These are phyloP conservation scores for Wallacemonas sp. DNA, from an alignment of 208 protist species.

Conservation along the genomic window DNA sequence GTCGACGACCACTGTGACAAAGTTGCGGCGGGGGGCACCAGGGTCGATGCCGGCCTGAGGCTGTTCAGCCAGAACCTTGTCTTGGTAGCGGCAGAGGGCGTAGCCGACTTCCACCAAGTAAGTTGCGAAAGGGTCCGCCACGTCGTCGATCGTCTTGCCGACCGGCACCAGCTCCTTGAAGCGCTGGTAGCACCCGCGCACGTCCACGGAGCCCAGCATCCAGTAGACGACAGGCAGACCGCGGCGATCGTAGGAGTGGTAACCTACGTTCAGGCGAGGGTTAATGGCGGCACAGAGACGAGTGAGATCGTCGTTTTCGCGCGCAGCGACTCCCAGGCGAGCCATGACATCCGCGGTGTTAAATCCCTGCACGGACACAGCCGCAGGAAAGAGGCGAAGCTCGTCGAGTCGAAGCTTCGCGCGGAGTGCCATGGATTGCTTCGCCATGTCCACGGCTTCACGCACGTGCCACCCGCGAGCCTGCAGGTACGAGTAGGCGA, in stretches of 20 bases:
- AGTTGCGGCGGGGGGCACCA: slow-evolving; percentile 13
- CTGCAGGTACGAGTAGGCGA: slow-evolving; percentile 21
- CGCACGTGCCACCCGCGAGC: slow-evolving; percentile 18
- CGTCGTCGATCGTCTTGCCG: slow-evolving; percentile 28
- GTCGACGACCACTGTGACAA: slow-evolving; percentile 31
- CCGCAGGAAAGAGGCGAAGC: slow-evolving; percentile 12
- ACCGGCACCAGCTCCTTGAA: slow-evolving; percentile 35
- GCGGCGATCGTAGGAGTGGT: slow-evolving; percentile 59
- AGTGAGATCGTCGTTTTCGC: slow-evolving; percentile 8
- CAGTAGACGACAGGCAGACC: slow-evolving; percentile 48
- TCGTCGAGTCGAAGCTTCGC: slow-evolving; percentile 8
- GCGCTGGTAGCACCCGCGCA: slow-evolving; percentile 25
- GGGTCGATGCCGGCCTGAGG: slow-evolving; percentile 12
- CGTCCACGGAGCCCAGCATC: slow-evolving; percentile 36
- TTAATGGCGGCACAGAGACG: slow-evolving; percentile 4
- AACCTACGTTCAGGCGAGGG: slow-evolving; percentile 13
- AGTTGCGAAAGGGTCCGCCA: slow-evolving; percentile 23
- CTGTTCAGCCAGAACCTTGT: slow-evolving; percentile 21
- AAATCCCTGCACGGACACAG: slow-evolving; percentile 19
- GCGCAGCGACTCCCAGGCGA: background rate
- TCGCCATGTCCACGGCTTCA: slow-evolving; percentile 19
- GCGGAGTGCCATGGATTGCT: slow-evolving; percentile 5
- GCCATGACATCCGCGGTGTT: slow-evolving; percentile 15
- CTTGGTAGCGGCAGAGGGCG: slow-evolving; percentile 45
- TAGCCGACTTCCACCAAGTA: slow-evolving; percentile 35